Base-by-base conservation (phyloP, 164 flowering plant species). In the Nymphaea thermarum region DNA sequence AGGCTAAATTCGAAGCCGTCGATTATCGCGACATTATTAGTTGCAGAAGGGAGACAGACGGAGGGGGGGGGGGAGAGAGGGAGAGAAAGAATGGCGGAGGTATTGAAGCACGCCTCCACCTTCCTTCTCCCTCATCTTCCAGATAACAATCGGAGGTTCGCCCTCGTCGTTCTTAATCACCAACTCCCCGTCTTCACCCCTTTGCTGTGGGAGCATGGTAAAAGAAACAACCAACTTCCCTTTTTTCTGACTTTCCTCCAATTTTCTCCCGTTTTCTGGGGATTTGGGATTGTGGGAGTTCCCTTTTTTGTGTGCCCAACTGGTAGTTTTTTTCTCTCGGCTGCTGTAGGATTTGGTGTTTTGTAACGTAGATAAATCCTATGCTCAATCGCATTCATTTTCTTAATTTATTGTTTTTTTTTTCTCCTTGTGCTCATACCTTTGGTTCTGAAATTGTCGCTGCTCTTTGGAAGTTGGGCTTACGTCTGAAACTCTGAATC, bases 111-210 rank as follows among this genome's bases (percentile, higher is more conserved):
- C 66, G 79, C 84, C 25, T 85, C 97, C 3, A 6, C 76, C 71
- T 94, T 87, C 72, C 96, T 94, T 67, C 88, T 90, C 25, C 96
- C 93, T 7, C 4, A 84, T 0, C 67, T 69, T 53, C 18, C 79
- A 43, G 81, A 80, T 66, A 25, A 63, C 62, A 42, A 43, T 62
- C 75, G 62, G 43, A 79, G 82, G 2, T 91, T 87, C 85, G 90
- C 92, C 2, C 85, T 94, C n/a, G 82, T 94, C 64, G 71, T 89
- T 11, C 99, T 94, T 18, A 91, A 94, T 80, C 98, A 86, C 44
- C 77, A 74, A 61, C 86, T 94, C 65, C 99, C 98, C 41, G 77
- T 84, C 64, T 90, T 88, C 76, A 81, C 96, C 68, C 96, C 96
- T 67, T 86, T 87, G 16, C 78, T 94, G 0, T 94, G 99, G 99